Evolutionary conservation across 2,329 filamentous ascomycete species (phyloP).

Genomic region (Calonectria naviculata): DNA sequence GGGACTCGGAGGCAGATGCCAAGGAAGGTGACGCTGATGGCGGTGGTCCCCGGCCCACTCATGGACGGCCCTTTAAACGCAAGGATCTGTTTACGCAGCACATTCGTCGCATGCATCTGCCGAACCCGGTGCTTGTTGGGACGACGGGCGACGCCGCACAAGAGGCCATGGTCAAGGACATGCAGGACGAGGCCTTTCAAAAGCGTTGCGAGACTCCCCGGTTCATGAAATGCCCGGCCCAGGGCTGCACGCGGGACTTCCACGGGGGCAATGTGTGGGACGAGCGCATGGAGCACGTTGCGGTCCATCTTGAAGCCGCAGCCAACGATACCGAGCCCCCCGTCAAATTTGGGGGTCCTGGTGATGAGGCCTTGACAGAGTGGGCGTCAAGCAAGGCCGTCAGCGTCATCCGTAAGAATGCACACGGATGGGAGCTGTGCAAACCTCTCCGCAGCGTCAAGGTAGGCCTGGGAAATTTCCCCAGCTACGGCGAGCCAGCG

Average conservation of each 20-base stretch:
- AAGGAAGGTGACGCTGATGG: neutral
- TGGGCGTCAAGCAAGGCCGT: slow-evolving; percentile 54
- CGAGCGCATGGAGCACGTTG: slow-evolving; percentile 87
- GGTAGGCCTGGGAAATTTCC: slow-evolving; percentile 14
- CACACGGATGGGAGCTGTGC: slow-evolving; percentile 48
- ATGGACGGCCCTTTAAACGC: slow-evolving; percentile 80
- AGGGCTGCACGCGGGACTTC: slow-evolving; percentile 71
- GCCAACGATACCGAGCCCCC: slow-evolving; percentile 39
- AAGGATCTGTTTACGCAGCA: slow-evolving; percentile 95
- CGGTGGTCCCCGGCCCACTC: slow-evolving; percentile 27
- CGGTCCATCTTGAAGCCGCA: slow-evolving; percentile 75
- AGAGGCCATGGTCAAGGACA: slow-evolving; percentile 65
- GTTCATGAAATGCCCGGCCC: slow-evolving; percentile 69
- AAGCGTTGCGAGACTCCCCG: slow-evolving; percentile 70
- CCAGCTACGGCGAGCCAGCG: neutral
- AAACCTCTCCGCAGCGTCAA: slow-evolving; percentile 42
- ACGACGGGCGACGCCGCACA: slow-evolving; percentile 45
- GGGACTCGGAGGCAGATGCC: slow-evolving; percentile 41
- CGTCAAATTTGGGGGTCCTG: slow-evolving; percentile 52
- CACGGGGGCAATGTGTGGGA: slow-evolving; percentile 77
- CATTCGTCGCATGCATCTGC: slow-evolving; percentile 83
- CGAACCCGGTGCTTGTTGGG: neutral
- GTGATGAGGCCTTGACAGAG: slow-evolving; percentile 50
- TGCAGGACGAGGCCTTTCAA: slow-evolving; percentile 70
- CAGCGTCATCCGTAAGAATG: slow-evolving; percentile 47